Evolutionary conservation across 1,284 basidiomycete genomes (phyloP).

Genomic region (Trichosporon faecale): DNA sequence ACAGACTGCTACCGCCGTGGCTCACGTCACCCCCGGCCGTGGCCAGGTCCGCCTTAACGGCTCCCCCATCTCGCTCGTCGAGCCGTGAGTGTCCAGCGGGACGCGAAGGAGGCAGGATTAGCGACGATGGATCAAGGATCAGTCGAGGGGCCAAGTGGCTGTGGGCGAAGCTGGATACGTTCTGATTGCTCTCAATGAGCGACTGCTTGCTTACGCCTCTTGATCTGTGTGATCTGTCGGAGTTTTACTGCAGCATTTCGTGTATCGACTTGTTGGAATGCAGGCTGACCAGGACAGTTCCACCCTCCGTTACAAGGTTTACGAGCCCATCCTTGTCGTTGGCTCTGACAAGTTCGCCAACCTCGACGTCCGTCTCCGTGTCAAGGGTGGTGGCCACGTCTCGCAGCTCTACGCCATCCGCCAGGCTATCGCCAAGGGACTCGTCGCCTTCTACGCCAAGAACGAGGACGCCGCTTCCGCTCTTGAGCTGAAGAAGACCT

Average conservation of each 20-base stretch:
- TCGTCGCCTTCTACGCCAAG: slow-evolving; percentile 97
- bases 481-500: slow-evolving; percentile 92
- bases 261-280: not conserved
- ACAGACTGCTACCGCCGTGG: slow-evolving; percentile 93
- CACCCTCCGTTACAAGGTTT: slow-evolving; percentile 96
- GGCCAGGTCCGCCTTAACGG: slow-evolving; percentile 97
- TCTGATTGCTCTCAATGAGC: not conserved
- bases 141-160: not conserved
- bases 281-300: slow-evolving; percentile 56
- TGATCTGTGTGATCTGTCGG: no score
- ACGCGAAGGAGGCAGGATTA: slow-evolving; percentile 4
- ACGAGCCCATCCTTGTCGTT: slow-evolving; percentile 88
- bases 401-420: slow-evolving; percentile 99
- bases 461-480: slow-evolving; percentile 97
- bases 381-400: slow-evolving; percentile 99
- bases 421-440: slow-evolving; percentile 96
- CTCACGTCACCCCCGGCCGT: slow-evolving; percentile 93
- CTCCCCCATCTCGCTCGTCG: slow-evolving; percentile 89
- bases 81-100: slow-evolving; percentile 58
- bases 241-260: not conserved
- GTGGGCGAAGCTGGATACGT: no score
- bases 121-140: not conserved
- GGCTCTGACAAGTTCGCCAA: slow-evolving; percentile 78
- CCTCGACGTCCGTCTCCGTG: slow-evolving; percentile 95
- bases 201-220: no score